Conservation (phyloP, 2,329 filamentous ascomycete species). For the Ploettnerulaceae sp. region DNA sequence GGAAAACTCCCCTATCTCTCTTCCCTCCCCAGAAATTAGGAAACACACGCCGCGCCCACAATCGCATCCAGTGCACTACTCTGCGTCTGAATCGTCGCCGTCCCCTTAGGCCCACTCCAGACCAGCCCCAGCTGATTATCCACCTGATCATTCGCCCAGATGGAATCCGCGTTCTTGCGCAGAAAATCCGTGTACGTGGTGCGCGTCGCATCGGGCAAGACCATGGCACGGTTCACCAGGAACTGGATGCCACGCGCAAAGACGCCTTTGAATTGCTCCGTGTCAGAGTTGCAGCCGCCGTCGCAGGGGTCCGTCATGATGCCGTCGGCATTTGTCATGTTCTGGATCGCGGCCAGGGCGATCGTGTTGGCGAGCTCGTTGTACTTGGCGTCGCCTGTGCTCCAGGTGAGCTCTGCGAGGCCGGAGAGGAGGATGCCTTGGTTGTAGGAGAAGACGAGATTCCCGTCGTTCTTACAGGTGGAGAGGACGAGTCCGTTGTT, state of each 20-base stretch:
- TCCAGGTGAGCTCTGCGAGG: slow-evolving; percentile 52
- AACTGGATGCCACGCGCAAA: slow-evolving; percentile 61
- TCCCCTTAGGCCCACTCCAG: slow-evolving; percentile 59
- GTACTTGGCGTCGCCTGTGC: slow-evolving; percentile 37
- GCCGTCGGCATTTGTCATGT: slow-evolving; percentile 41
- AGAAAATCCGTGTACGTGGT: slow-evolving; percentile 51
- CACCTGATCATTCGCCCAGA: slow-evolving; percentile 57
- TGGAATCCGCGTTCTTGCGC: slow-evolving; percentile 55
- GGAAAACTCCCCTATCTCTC: background rate
- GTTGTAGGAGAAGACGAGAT: slow-evolving; percentile 48
- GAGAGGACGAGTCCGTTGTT: slow-evolving; percentile 46
- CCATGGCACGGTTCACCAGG: slow-evolving; percentile 40
- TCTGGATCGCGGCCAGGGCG: slow-evolving; percentile 47
- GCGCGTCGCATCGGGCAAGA: slow-evolving; percentile 40
- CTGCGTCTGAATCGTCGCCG: slow-evolving; percentile 54
- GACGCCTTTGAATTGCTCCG: slow-evolving; percentile 67
- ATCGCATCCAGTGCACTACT: slow-evolving; percentile 62
- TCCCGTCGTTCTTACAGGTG: slow-evolving; percentile 46
- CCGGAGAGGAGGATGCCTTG: slow-evolving; percentile 58
- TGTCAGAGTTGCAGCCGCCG: slow-evolving; percentile 40
- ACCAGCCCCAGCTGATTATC: slow-evolving; percentile 51
- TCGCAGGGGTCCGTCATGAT: slow-evolving; percentile 53
- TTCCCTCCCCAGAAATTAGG: too few species aligned
- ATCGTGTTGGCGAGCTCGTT: slow-evolving; percentile 48
- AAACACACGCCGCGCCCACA: slow-evolving; percentile 48